Evolutionary conservation across 257 asterid species (phyloP), one percentile per base, ranked within the genome.

Genomic region (Solanum sparsipilum): DNA sequence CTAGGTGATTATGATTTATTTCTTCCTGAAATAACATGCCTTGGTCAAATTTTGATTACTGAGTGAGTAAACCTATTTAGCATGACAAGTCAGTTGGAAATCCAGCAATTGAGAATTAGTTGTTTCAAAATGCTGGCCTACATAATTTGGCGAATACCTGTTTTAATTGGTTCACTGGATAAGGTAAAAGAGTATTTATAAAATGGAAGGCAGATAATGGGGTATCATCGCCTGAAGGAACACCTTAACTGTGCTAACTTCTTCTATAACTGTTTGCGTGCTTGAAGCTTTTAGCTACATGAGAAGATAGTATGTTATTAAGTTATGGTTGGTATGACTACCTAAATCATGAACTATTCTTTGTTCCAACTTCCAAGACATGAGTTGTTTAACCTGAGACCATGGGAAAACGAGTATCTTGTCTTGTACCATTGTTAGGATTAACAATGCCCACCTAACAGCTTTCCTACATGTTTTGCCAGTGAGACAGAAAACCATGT

Each of bases 1-100:
- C 98, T 97, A 27, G 99, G 99, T 97, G 86, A 93, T 95, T 86
- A 44, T 84, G 32, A 41, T 78, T 88, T 83, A 31, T 67, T 25
- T 70, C 16, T 87, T 6, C 38, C 70, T 71, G 35, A 87, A 48
- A 36, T 21, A 60, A 35, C 35, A 23, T 63, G n/a, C 23, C 36
- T 74, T 35, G 13, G 63, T 63, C 41, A 29, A 18, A 70, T 39
- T 82, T 67, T 81, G 79, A 18, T 29, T 48, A 82, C 85, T 81
- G 70, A 9, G 41, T 48, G 41, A 81, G 4, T 16, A 81, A 10
- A 18, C 70, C 85, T 48, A 48, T 29, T 39, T 82, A 18, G 20
- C 18, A 36, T 81, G 41, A 20, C 27, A 46, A 46, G 29, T 81
- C 41, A 27, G 15, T n/a, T 31, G 34, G 58, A 38, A 76, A 74